Evolutionary conservation across 2,329 filamentous ascomycete species (phyloP), one percentile per base, ranked within the genome.

Genomic region (Mariannaea sp.): DNA sequence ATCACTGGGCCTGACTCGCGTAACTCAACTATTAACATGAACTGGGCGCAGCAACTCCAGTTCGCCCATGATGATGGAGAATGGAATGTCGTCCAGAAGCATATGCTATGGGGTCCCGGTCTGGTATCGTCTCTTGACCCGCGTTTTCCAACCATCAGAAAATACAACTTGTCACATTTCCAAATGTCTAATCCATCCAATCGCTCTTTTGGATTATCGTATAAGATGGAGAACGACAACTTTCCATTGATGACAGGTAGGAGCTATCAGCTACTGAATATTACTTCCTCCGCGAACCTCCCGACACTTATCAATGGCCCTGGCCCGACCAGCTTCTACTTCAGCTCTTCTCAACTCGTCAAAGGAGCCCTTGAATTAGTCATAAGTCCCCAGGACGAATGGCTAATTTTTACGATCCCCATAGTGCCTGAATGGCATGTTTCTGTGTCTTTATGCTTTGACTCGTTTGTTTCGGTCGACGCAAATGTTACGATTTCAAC

Each of bases 191-290:
- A 45, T 6, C 17, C 40, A 2, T 6, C 20, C 13, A 45, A 45
- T 6, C n/a, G 13, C 9, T 26, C 48, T 2, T 45, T 29, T 27
- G 48, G 33, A 0, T 12, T 51, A 14, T 36, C 19, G 2, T 51
- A 20, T 17, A 26, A 20, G 14, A 16, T 24, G 14, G 32, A 44
- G 4, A 22, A 30, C 24, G 40, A 44, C 17, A 16, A 38, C 8
- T 39, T 51, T 22, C 48, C 48, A 10, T 20, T 51, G n/a, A 39
- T 51, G 24, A 45, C 41, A 9, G 48, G 48, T 2, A 40, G 48
- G 20, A 51, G 41, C 8, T 51, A 51, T n/a, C 24, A 24, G 35
- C 5, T 51, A 2, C 19, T 51, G 9, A 51, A 51, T 12, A 35
- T 51, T 12, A 39, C 40, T 1, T 16, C 39, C 2, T 30, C 30